A percentile compares a stretch with the other conserved stretches of the same genome.
These are phyloP conservation scores for Xylaria flabelliformis DNA, from an alignment of 495 filamentous ascomycete genomes.

Conservation along the genomic window DNA sequence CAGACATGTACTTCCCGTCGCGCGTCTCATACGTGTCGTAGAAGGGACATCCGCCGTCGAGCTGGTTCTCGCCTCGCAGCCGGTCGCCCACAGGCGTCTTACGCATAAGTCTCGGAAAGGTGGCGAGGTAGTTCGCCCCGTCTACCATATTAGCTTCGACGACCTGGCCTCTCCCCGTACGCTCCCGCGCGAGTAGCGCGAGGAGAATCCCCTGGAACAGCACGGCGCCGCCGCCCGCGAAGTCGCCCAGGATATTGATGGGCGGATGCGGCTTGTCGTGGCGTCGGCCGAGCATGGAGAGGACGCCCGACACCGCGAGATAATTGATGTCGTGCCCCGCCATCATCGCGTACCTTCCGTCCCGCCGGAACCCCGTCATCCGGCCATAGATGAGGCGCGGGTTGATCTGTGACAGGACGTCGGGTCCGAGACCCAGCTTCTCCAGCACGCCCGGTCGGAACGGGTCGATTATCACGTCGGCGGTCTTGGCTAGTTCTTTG, in stretches of 20 bases:
- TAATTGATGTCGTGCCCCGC: constrained; percentile 99
- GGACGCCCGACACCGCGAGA: constrained; percentile 82
- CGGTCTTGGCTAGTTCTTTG: constrained; percentile 63
- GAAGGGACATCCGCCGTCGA: constrained; percentile 86
- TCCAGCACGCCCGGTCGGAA: constrained; percentile 92
- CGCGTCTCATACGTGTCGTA: constrained; percentile 88
- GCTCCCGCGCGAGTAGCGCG: constrained; percentile 62
- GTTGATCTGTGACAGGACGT: constrained; percentile 67
- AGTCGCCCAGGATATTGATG: constrained; percentile 85
- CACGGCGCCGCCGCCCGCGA: constrained; percentile 86
- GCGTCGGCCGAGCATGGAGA: constrained; percentile 74
- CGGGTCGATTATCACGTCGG: constrained; percentile 89
- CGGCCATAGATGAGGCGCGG: constrained; percentile 82
- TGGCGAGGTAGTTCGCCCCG: constrained; percentile 77
- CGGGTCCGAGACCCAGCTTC: constrained; percentile 75
- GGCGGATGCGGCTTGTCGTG: constrained; percentile 77
- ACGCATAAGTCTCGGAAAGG: constrained; percentile 70
- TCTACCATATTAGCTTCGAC: constrained; percentile 98
- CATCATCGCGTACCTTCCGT: constrained; percentile 84
- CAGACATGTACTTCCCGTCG: constrained; percentile 84
- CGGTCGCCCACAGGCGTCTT: constrained; percentile 65
- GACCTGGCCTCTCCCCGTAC: constrained; percentile 76
- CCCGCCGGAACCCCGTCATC: constrained; percentile 86
- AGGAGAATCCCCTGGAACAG: constrained; percentile 74
- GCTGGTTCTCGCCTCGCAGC: constrained; percentile 73